Percentiles rank a stretch among this genome's conserved stretches.
Evolutionary conservation across 805 yeast genomes (phyloP).

Genomic region (Lachancea meyersii): DNA sequence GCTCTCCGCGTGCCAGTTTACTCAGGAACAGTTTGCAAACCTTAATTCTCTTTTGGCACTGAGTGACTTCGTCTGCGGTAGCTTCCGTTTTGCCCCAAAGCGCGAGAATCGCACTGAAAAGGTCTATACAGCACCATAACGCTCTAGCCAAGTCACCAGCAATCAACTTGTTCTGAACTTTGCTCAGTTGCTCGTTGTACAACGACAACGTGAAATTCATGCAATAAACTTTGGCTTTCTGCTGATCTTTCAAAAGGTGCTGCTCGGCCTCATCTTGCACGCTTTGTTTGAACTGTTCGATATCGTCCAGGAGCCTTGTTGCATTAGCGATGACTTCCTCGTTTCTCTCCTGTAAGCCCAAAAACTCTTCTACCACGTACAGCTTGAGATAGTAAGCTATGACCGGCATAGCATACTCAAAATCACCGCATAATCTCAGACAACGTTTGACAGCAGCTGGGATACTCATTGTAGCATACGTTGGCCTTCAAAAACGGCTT

Average conservation of each 20-base stretch:
- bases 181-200: conserved; percentile 43
- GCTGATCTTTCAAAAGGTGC: conserved; percentile 51
- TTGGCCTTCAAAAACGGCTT: too few species aligned
- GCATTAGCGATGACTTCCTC: conserved; percentile 58
- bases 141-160: conserved; percentile 21
- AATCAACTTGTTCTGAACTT: conserved; percentile 46
- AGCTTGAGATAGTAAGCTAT: conserved; percentile 36
- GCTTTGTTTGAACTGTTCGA: conserved; percentile 51
- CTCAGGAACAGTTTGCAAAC: conserved; percentile 27
- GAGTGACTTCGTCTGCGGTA: conserved; percentile 9
- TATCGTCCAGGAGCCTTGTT: conserved; percentile 54
- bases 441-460: neutral
- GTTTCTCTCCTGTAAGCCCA: conserved; percentile 52
- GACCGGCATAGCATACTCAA: conserved; percentile 13
- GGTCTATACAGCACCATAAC: conserved; percentile 31
- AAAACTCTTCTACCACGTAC: conserved; percentile 68
- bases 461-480: neutral
- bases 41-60: conserved; percentile 22
- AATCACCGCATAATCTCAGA: conserved; percentile 4
- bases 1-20: conserved; percentile 23
- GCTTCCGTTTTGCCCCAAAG: conserved; percentile 20
- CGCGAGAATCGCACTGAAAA: conserved; percentile 18
- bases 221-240: conserved; percentile 49
- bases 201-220: conserved; percentile 52
- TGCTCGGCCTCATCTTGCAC: conserved; percentile 33